These are phyloP conservation scores for Aspergillus pseudoviridinutans DNA, from an alignment of 2,329 filamentous ascomycete species.

Conservation along the genomic window DNA sequence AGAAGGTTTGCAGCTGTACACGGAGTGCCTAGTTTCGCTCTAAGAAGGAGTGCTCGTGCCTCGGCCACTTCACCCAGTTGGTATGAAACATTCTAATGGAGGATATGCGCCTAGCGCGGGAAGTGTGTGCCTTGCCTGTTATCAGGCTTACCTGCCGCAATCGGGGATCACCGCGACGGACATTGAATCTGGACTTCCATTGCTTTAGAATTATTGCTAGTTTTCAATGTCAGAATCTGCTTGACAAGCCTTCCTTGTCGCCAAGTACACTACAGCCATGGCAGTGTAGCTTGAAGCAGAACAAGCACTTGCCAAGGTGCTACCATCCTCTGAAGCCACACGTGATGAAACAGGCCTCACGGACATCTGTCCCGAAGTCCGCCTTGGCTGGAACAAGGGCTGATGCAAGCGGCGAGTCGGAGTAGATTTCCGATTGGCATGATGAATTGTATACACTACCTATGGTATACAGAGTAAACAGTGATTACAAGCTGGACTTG, in stretches of 20 bases:
- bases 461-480: neutral
- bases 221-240: neutral
- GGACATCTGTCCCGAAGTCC: neutral
- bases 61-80: neutral
- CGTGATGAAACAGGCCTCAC: too few relatives aligned
- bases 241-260: too few relatives aligned
- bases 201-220: neutral
- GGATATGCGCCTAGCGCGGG: too few relatives aligned
- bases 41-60: neutral
- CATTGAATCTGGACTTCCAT: neutral
- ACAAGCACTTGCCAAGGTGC: neutral
- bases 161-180: neutral
- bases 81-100: neutral
- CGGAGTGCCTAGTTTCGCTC: too few relatives aligned
- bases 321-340: neutral
- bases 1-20: neutral
- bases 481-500: too few relatives aligned
- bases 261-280: neutral
- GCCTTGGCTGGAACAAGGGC: neutral
- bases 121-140: neutral
- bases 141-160: neutral
- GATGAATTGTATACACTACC: neutral
- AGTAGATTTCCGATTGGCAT: neutral
- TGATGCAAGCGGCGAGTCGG: neutral
- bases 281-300: too few relatives aligned